Base-by-base conservation (phyloP, 2,329 filamentous ascomycete species). In the Aspergillus pseudoviridinutans region DNA sequence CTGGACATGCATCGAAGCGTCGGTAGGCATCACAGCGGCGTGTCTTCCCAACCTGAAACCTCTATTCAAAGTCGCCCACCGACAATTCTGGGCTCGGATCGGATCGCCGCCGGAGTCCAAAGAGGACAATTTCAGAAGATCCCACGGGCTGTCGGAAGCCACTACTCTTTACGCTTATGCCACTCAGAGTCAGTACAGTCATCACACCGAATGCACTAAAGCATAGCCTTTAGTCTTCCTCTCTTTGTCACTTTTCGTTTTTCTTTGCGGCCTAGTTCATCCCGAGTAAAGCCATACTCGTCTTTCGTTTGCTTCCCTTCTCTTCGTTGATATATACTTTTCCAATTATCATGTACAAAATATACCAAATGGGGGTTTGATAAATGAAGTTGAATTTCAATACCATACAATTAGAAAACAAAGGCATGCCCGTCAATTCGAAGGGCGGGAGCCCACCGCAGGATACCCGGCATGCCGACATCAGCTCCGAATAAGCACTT, bases 1-100 rank as follows among this genome's bases (percentile, higher is more conserved):
- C n/a, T 71, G 69, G 69, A 71, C 69, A 0, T 70, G 68, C 41
- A 61, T 66, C 22, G 69, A 71, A 54, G 64, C 67, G 1, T 66
- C 67, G 0, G 68, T 70, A 0, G 69, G 64, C 17, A 71, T 71
- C 38, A 64, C 63, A 7, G 68, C 67, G 1, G 69, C 69, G 28
- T 71, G 69, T 54, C 64, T 71, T 1, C 62, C 69, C 1, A 70
- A 71, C 49, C 58, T 71, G 5, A 57, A 65, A 22, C 69, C 69
- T 2, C 54, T 70, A 1, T 68, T 71, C 50, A 64, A 63, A 14
- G 27, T 64, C 14, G 53, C 60, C 28, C 38, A 56, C 2, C 53
- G 56, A 2, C 55, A 58, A 3, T 66, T 69, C 58, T 67, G 64
- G 62, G 59, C 62, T 17, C 55, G 62, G 10, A 9, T 64, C 8